phyloP scores from a whole-genome alignment of 352 stramenopile species.

The Globisporangium emineosum region DNA sequence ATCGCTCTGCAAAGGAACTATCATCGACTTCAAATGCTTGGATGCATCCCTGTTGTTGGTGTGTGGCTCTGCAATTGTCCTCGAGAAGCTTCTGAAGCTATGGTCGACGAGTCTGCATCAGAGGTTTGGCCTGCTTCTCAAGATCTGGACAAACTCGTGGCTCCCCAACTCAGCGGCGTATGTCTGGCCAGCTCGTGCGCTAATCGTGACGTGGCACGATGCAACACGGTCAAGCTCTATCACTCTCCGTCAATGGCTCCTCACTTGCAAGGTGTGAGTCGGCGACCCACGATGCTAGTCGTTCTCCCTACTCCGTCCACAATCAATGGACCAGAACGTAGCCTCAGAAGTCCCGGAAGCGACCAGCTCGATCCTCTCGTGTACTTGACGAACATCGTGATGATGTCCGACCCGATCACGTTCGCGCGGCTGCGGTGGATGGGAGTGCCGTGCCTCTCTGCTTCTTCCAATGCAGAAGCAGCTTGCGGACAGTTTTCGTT shows the following conservation, averaged over 20 bases:
- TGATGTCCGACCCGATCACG: conserved; percentile 10
- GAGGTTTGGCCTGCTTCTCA: neutral
- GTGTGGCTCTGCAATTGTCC: neutral
- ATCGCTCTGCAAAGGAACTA: neutral
- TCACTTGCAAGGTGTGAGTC: neutral
- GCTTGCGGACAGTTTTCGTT: neutral
- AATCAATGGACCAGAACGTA: neutral
- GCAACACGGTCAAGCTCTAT: neutral
- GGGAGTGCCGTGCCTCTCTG: neutral
- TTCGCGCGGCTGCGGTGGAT: neutral
- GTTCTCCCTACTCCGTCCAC: neutral
- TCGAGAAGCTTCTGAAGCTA: neutral
- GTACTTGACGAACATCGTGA: conserved; percentile 3
- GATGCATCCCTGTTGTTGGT: neutral
- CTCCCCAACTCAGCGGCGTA: neutral
- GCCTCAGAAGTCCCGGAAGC: no score
- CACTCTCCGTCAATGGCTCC: neutral
- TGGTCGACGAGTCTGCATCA: neutral
- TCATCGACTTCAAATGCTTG: conserved; percentile 5
- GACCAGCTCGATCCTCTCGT: neutral
- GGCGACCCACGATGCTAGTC: neutral
- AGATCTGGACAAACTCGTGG: neutral
- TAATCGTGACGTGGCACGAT: neutral
- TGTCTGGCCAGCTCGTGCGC: neutral
- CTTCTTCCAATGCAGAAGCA: neutral